These are phyloP conservation scores for Picea sitchensis DNA, from an alignment of 75 land plant species.

Conservation along the genomic window DNA sequence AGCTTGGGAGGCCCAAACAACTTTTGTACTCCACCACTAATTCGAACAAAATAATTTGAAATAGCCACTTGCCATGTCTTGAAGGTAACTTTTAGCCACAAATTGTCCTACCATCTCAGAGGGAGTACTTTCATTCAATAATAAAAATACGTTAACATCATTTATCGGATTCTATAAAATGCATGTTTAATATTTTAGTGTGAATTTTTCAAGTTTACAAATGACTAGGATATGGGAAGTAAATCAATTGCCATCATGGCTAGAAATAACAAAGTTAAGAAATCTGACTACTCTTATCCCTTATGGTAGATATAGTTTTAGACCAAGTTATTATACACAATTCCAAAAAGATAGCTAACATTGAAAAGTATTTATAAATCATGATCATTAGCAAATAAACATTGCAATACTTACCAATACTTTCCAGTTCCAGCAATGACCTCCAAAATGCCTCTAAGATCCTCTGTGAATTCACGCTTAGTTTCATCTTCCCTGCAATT, in stretches of 20 bases:
- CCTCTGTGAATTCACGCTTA: constrained; percentile 31
- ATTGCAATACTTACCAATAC: constrained; percentile 34
- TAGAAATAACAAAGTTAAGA: neutral
- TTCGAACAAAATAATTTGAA: neutral
- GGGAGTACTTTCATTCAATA: neutral
- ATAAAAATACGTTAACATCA: neutral
- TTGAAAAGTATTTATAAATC: neutral
- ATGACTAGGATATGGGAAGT: neutral
- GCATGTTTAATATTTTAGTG: neutral
- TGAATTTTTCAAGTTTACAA: neutral
- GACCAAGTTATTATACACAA: neutral
- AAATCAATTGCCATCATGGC: neutral
- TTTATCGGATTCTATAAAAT: neutral
- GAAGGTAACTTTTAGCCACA: neutral
- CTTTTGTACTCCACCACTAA: neutral
- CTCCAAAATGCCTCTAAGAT: constrained; percentile 43
- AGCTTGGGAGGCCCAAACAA: neutral
- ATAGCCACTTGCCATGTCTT: neutral
- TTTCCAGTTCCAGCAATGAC: constrained; percentile 55
- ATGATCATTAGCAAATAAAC: neutral
- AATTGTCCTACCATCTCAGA: neutral
- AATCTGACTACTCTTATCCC: neutral
- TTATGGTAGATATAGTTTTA: neutral
- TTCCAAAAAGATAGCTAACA: neutral
- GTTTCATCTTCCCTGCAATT: constrained; percentile 29